These are phyloP conservation scores for Fonsecaea pugnacius DNA, from an alignment of 2,329 filamentous ascomycete species.

Conservation along the genomic window DNA sequence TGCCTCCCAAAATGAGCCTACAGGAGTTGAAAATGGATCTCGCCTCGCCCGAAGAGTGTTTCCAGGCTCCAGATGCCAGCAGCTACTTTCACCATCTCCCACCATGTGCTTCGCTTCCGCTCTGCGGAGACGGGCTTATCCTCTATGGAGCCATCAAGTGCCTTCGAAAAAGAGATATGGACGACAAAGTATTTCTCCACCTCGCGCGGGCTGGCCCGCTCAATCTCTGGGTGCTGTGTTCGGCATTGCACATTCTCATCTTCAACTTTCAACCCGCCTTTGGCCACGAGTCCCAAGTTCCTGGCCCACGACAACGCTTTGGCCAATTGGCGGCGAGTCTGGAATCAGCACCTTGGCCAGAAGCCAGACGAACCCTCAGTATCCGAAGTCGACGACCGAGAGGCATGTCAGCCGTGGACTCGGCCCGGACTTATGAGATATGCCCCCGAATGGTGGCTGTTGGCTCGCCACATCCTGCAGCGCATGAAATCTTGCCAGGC, in stretches of 20 bases:
- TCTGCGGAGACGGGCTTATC: no score
- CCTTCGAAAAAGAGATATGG: slow-evolving; percentile 15
- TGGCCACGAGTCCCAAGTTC: no score
- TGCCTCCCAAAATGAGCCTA: slow-evolving; percentile 39
- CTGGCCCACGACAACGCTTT: no score
- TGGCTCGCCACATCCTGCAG: slow-evolving; percentile 37
- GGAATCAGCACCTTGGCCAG: slow-evolving; percentile 35
- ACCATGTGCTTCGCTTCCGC: neutral
- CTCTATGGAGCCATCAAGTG: no score
- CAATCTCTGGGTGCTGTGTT: neutral
- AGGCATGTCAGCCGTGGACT: slow-evolving; percentile 29
- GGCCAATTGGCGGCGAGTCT: slow-evolving; percentile 39
- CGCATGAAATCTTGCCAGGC: slow-evolving; percentile 12
- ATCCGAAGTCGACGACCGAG: neutral
- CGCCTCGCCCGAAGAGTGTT: slow-evolving; percentile 39
- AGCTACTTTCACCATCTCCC: slow-evolving; percentile 32
- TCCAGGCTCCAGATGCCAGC: slow-evolving; percentile 38
- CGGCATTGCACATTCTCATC: slow-evolving; percentile 10
- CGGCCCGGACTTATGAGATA: slow-evolving; percentile 39
- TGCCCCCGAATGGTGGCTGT: slow-evolving; percentile 40
- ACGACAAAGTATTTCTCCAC: neutral
- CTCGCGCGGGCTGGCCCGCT: neutral
- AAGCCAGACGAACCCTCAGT: neutral
- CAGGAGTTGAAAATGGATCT: slow-evolving; percentile 39
- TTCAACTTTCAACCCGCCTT: slow-evolving; percentile 25